phyloP scores from a whole-genome alignment of 2,329 filamentous ascomycete genomes.

The Herpotrichia juniperi region DNA sequence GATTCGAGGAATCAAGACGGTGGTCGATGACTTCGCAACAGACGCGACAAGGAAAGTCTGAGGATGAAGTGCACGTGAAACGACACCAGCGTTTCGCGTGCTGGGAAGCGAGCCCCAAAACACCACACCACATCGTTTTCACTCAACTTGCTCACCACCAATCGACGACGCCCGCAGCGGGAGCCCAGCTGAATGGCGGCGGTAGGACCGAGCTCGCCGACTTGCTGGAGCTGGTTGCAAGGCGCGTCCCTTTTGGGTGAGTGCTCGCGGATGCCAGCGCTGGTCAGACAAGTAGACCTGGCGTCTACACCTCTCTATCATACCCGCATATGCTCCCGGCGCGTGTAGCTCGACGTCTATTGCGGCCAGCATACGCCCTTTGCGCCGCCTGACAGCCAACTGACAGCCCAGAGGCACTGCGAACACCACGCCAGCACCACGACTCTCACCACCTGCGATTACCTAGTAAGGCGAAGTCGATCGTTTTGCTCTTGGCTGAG shows the following conservation, averaged over 20 bases:
- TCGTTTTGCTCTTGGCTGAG: too few species aligned
- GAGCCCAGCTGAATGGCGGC: constrained; percentile 1
- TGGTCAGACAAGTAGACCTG: constrained; percentile 2
- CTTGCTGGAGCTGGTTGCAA: neutral
- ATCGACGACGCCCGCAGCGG: constrained; percentile 6
- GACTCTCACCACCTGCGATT: neutral
- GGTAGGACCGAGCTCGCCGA: constrained; percentile 11
- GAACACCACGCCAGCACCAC: neutral
- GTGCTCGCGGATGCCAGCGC: neutral
- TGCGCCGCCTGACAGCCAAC: constrained; percentile 13
- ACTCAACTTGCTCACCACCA: constrained; percentile 6
- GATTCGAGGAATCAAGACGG: too few species aligned
- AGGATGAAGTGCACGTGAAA: constrained; percentile 11
- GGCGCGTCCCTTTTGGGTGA: constrained; percentile 5
- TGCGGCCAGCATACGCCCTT: constrained; percentile 7
- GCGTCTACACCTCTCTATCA: neutral
- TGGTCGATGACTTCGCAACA: too few species aligned
- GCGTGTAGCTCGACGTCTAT: constrained; percentile 1
- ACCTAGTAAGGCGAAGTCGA: too few species aligned
- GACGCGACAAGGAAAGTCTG: constrained; percentile 7
- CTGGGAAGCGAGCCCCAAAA: constrained; percentile 7
- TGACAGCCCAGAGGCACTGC: neutral
- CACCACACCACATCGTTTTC: constrained; percentile 5
- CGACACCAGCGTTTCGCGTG: constrained; percentile 6
- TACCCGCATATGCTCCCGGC: neutral